These are phyloP conservation scores for Penicillium sp. DNA, from an alignment of 2,329 filamentous ascomycete genomes.

Conservation along the genomic window DNA sequence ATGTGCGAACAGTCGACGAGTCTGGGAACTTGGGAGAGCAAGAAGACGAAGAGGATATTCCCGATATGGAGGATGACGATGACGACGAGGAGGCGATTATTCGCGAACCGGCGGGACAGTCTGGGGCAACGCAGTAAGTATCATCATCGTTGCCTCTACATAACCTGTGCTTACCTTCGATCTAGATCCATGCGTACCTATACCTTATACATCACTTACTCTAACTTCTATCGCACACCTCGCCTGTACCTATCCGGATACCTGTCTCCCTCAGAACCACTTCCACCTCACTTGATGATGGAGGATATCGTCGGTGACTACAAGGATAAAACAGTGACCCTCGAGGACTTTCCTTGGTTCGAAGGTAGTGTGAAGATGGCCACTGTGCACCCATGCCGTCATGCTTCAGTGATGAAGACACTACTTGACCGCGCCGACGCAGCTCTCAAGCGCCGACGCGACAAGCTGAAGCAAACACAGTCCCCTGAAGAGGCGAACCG, in stretches of 20 bases:
- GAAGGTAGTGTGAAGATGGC: conserved; percentile 92
- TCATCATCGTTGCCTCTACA: not conserved
- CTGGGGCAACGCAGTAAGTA: conserved; percentile 57
- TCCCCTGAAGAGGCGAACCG: conserved; percentile 36
- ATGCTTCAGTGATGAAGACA: conserved; percentile 97
- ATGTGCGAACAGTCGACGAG: conserved; percentile 87
- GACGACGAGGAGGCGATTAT: conserved; percentile 96
- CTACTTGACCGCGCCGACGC: conserved; percentile 93
- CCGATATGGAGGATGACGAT: conserved; percentile 97
- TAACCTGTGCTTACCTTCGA: not conserved
- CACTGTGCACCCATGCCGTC: conserved; percentile 94
- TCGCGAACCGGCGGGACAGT: conserved; percentile 61
- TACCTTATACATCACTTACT: conserved; percentile 97
- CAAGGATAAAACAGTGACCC: conserved; percentile 97
- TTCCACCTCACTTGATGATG: conserved; percentile 86
- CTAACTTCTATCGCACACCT: conserved; percentile 93
- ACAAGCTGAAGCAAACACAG: conserved; percentile 71
- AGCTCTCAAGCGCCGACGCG: conserved; percentile 81
- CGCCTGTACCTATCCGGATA: conserved; percentile 95
- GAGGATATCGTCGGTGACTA: conserved; percentile 96
- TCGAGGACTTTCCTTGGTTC: conserved; percentile 96
- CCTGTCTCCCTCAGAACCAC: conserved; percentile 72
- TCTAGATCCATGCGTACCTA: conserved; percentile 85
- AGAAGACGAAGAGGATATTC: conserved; percentile 72
- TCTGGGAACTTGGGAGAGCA: conserved; percentile 80